Conservation (phyloP, 192 early-diverging fungal genomes). For the Nowakowskiella sp. region DNA sequence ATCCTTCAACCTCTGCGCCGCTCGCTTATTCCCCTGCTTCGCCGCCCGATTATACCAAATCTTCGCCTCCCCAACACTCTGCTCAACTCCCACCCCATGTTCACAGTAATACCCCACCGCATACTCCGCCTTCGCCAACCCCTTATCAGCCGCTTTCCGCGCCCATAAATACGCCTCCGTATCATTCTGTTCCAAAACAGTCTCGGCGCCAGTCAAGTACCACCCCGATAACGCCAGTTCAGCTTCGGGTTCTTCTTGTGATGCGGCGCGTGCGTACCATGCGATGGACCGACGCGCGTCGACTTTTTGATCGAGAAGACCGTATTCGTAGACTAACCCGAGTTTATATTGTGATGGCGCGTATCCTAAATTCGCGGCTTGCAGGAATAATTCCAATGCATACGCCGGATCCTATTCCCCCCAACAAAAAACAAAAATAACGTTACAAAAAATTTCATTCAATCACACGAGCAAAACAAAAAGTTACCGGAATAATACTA, state of each 20-base stretch:
- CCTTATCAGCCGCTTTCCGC: constrained; percentile 89
- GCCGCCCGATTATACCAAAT: constrained; percentile 83
- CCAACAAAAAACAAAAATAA: constrained; percentile 13
- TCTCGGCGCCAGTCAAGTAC: constrained; percentile 92
- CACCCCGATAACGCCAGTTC: constrained; percentile 93
- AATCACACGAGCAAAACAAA: constrained; percentile 1
- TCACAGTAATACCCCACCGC: constrained; percentile 95
- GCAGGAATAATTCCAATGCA: constrained; percentile 85
- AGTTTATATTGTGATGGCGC: constrained; percentile 86
- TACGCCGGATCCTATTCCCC: constrained; percentile 70
- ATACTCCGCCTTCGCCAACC: constrained; percentile 90
- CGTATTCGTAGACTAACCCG: constrained; percentile 91
- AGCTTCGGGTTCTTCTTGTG: constrained; percentile 81
- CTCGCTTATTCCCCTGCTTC: constrained; percentile 74
- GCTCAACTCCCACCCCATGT: constrained; percentile 74
- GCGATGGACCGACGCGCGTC: constrained; percentile 86
- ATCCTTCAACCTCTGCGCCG: constrained; percentile 75
- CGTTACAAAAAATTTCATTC: background rate
- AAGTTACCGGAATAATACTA: constrained; percentile 33
- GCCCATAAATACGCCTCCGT: constrained; percentile 98
- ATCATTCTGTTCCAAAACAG: constrained; percentile 78
- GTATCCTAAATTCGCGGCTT: constrained; percentile 89
- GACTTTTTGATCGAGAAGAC: constrained; percentile 74
- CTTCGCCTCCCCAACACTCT: constrained; percentile 74
- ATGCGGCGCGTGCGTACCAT: constrained; percentile 92